Evolutionary conservation across 1,284 basidiomycete genomes (phyloP).

Genomic region (Schizopora paradoxa): DNA sequence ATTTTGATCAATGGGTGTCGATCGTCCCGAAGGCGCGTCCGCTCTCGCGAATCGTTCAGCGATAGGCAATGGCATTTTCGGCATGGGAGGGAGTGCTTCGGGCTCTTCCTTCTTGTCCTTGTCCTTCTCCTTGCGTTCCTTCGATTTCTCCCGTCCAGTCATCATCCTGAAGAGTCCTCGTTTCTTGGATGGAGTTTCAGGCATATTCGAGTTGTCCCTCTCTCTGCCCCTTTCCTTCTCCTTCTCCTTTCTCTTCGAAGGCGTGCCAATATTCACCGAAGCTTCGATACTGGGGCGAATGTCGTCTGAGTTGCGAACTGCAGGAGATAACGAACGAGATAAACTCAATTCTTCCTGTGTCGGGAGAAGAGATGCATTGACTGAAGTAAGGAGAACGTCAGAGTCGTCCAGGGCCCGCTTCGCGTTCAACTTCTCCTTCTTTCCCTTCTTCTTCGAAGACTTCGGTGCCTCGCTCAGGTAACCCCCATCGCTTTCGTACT

Average conservation of each 20-base stretch:
- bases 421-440: slow-evolving; percentile 1
- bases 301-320: not conserved
- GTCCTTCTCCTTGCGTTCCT: slow-evolving; percentile 9
- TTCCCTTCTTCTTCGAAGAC: slow-evolving; percentile 4
- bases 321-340: too few relatives aligned
- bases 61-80: slow-evolving; percentile 15
- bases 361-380: slow-evolving; percentile 11
- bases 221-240: not conserved
- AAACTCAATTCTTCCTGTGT: too few relatives aligned
- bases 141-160: slow-evolving; percentile 7
- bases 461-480: slow-evolving; percentile 12
- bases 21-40: not conserved
- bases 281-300: not conserved
- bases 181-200: slow-evolving; percentile 7
- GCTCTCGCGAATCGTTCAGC: slow-evolving; percentile 14
- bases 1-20: not conserved
- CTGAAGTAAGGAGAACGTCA: slow-evolving; percentile 11
- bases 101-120: not conserved
- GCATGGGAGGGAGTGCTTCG: slow-evolving; percentile 9
- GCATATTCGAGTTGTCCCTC: slow-evolving; percentile 1
- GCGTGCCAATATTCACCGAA: too few relatives aligned
- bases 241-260: not conserved
- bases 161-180: slow-evolving; percentile 11
- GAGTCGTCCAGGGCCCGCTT: slow-evolving; percentile 4
- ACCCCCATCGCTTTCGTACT: slow-evolving; percentile 7